Evolutionary conservation across 2,329 filamentous ascomycete genomes (phyloP).

Genomic region (Cordyceps cicadae): DNA sequence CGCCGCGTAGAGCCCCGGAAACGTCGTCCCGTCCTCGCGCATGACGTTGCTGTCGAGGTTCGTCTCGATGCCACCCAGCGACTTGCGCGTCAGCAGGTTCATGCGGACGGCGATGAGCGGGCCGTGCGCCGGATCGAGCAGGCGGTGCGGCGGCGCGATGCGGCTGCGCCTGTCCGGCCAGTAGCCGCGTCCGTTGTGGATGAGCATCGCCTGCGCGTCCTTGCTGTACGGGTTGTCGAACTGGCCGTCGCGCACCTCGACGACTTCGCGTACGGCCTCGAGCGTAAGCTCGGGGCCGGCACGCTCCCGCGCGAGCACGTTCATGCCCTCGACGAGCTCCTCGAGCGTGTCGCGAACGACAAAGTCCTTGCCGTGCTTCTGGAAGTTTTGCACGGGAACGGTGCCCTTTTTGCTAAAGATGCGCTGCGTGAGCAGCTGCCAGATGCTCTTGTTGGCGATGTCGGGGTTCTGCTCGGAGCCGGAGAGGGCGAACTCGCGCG

Average conservation of each 20-base stretch:
- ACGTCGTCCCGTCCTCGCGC: constrained; percentile 36
- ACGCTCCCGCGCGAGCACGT: constrained; percentile 40
- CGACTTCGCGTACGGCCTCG: constrained; percentile 34
- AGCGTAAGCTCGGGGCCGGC: constrained; percentile 40
- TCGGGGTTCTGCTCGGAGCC: constrained; percentile 58
- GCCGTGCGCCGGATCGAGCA: constrained; percentile 46
- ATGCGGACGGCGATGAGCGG: constrained; percentile 53
- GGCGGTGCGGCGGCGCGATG: constrained; percentile 43
- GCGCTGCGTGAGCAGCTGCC: constrained; percentile 39
- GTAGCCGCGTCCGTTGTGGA: constrained; percentile 47
- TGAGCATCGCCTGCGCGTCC: constrained; percentile 54
- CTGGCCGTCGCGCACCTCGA: constrained; percentile 48
- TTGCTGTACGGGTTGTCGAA: constrained; percentile 49
- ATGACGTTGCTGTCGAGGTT: constrained; percentile 49
- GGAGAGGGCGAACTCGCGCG: constrained; percentile 53
- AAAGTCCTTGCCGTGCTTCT: constrained; percentile 51
- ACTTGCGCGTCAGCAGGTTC: constrained; percentile 54
- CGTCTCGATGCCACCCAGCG: constrained; percentile 52
- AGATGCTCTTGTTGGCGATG: constrained; percentile 48
- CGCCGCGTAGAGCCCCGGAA: constrained; percentile 50
- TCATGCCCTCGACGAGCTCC: constrained; percentile 51
- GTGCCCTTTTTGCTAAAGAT: constrained; percentile 46
- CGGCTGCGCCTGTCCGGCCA: constrained; percentile 45
- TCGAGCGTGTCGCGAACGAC: constrained; percentile 47
- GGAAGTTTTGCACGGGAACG: constrained; percentile 47